Evolutionary conservation across 139 green algal species (phyloP).

Genomic region (Chara braunii): DNA sequence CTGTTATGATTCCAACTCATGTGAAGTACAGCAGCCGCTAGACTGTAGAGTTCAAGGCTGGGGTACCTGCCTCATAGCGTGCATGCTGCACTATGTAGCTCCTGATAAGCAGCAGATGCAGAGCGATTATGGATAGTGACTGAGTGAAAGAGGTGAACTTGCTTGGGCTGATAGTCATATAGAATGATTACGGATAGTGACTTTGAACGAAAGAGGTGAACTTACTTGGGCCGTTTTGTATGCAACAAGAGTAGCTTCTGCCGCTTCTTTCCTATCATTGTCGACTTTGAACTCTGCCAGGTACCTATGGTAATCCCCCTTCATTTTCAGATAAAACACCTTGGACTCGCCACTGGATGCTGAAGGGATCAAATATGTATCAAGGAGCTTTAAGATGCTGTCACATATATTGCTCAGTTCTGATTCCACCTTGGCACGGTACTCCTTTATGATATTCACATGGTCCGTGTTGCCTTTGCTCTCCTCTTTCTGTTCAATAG

Average conservation of each 20-base stretch:
- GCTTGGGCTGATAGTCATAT: too few species aligned
- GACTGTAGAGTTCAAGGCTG: too few species aligned
- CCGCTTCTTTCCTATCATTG: conserved; percentile 40
- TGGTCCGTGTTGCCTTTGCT: conserved; percentile 40
- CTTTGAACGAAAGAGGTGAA: too few species aligned
- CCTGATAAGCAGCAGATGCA: too few species aligned
- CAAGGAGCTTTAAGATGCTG: conserved; percentile 43
- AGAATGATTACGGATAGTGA: too few species aligned
- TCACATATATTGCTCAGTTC: conserved; percentile 46
- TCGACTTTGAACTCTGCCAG: conserved; percentile 49
- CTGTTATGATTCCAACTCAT: too few species aligned
- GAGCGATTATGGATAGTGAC: too few species aligned
- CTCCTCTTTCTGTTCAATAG: conserved; percentile 51
- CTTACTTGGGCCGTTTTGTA: conserved; percentile 44
- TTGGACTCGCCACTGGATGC: conserved; percentile 43
- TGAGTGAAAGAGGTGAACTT: too few species aligned
- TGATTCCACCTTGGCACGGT: conserved; percentile 43
- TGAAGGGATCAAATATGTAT: conserved; percentile 43
- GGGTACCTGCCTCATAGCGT: too few species aligned
- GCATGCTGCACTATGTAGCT: too few species aligned
- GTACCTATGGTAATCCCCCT: conserved; percentile 54
- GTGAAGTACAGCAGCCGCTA: too few species aligned
- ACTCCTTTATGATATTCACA: conserved; percentile 42
- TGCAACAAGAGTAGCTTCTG: conserved; percentile 38
- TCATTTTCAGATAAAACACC: conserved; percentile 56